A percentile compares a stretch with the other conserved stretches of the same genome.
These are phyloP conservation scores for Bruguiera hainesii DNA, from an alignment of 441 rosid genomes.

Conservation along the genomic window DNA sequence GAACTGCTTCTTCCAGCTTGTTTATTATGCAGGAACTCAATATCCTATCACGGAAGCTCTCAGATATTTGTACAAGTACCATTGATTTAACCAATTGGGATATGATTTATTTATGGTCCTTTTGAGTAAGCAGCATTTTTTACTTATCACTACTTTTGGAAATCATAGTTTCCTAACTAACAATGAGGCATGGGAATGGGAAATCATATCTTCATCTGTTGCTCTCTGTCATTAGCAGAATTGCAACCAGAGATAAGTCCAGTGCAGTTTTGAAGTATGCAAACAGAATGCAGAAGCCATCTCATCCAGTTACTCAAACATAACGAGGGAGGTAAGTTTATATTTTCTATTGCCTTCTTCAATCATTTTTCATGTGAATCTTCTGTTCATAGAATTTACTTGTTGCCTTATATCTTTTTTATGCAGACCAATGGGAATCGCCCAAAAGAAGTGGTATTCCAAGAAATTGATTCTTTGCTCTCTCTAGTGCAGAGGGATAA, in stretches of 20 bases:
- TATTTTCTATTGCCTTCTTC: constrained; percentile 7
- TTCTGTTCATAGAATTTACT: constrained; percentile 9
- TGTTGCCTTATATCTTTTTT: constrained; percentile 9
- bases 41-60: constrained; percentile 97
- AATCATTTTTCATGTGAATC: not conserved
- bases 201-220: too few species aligned
- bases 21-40: constrained; percentile 81
- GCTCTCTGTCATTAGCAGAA: too few species aligned
- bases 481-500: constrained; percentile 47
- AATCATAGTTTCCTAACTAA: too few species aligned
- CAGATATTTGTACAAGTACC: constrained; percentile 34
- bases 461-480: constrained; percentile 55
- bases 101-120: not conserved
- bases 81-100: not conserved
- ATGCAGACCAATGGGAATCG: constrained; percentile 78
- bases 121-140: not conserved
- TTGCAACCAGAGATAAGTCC: too few species aligned
- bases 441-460: constrained; percentile 56
- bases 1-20: constrained; percentile 86
- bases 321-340: constrained; percentile 50
- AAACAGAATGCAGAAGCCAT: constrained; percentile 69
- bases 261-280: constrained; percentile 56
- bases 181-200: too few species aligned
- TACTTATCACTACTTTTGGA: too few species aligned
- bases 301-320: constrained; percentile 51